phyloP scores from a whole-genome alignment of 1,139 yeast species.

The Hyphopichia buzzinii region DNA sequence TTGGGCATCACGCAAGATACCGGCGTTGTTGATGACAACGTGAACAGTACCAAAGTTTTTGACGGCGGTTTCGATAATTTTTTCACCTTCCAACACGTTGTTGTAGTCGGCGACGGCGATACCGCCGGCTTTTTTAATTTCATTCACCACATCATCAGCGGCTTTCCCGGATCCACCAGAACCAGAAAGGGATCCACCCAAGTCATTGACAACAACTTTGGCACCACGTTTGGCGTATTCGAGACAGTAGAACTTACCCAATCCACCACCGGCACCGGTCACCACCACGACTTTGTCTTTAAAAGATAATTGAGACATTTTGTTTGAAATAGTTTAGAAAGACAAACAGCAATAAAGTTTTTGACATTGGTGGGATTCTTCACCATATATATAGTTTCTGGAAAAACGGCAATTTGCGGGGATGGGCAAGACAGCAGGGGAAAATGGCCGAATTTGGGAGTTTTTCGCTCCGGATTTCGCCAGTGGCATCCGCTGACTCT shows the following conservation, averaged over 20 bases:
- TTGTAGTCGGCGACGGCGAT: constrained; percentile 92
- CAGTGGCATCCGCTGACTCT: no score
- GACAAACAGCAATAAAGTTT: no score
- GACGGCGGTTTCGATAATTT: constrained; percentile 82
- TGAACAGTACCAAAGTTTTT: constrained; percentile 88
- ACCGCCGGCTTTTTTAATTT: constrained; percentile 75
- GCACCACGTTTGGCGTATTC: constrained; percentile 92
- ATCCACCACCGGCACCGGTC: constrained; percentile 98
- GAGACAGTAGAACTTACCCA: constrained; percentile 85
- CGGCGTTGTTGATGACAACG: constrained; percentile 89
- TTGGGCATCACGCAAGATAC: constrained; percentile 76
- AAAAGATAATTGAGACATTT: constrained; percentile 47
- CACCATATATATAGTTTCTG: not conserved
- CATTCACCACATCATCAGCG: constrained; percentile 75
- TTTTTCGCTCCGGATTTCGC: no score
- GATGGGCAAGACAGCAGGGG: no score
- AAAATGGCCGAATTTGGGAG: no score
- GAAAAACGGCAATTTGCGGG: constrained; percentile 2
- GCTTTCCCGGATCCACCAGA: constrained; percentile 74
- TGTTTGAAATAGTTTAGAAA: no score
- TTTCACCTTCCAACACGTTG: constrained; percentile 85
- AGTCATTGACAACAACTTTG: constrained; percentile 86
- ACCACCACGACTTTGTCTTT: constrained; percentile 85
- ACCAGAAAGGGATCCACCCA: constrained; percentile 82
- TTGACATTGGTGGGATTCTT: not conserved